phyloP scores from a whole-genome alignment of 2,329 filamentous ascomycete species.

The Juglanconis oblonga region DNA sequence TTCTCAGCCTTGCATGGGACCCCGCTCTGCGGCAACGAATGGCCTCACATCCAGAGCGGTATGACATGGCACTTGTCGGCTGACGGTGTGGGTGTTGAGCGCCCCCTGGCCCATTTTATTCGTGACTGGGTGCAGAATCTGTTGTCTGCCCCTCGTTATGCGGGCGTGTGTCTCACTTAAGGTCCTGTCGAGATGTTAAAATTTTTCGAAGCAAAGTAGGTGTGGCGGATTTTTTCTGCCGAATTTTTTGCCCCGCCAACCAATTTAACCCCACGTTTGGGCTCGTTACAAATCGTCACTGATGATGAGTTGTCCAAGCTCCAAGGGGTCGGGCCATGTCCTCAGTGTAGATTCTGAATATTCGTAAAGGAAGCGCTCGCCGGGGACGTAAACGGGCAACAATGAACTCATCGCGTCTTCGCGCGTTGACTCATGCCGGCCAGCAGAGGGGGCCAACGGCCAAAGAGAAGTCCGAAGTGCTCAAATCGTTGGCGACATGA shows the following conservation, averaged over 20 bases:
- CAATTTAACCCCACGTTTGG: background rate
- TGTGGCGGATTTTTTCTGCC: background rate
- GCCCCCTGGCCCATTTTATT: background rate
- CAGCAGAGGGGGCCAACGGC: slow-evolving; percentile 63
- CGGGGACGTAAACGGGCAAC: background rate
- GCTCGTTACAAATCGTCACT: background rate
- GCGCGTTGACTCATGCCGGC: slow-evolving; percentile 31
- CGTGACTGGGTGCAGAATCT: background rate
- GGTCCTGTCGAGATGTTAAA: background rate
- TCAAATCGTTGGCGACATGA: slow-evolving; percentile 73
- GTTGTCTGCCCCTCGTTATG: background rate
- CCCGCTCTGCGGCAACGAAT: background rate
- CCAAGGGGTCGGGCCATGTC: background rate
- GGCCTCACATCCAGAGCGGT: background rate
- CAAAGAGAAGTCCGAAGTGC: slow-evolving; percentile 28
- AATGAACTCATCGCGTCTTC: background rate
- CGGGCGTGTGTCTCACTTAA: background rate
- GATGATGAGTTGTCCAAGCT: background rate
- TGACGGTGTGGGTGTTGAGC: background rate
- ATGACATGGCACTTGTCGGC: background rate
- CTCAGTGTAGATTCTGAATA: background rate
- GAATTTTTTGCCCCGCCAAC: background rate
- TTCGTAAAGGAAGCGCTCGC: background rate
- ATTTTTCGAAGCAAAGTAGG: background rate
- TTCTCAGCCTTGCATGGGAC: background rate